A percentile compares a stretch with the other conserved stretches of the same genome.
Evolutionary conservation across 2,329 filamentous ascomycete species (phyloP).

Genomic region (Hirsutella thompsonii): DNA sequence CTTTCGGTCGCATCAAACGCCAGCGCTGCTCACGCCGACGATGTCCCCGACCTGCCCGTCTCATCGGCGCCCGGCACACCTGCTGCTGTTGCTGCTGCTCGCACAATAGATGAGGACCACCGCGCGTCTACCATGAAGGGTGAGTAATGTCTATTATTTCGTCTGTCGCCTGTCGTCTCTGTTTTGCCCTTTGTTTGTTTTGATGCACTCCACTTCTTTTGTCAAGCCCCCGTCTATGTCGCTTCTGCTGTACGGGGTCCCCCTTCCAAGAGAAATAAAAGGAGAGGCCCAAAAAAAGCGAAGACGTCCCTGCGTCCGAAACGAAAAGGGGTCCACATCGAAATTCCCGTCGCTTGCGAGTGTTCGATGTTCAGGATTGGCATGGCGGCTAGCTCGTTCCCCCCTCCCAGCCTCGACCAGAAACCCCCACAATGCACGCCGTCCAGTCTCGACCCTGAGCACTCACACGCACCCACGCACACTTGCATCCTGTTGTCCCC

Average conservation of each 20-base stretch:
- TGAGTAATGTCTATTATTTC: slow-evolving; percentile 4
- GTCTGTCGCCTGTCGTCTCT: slow-evolving; percentile 1
- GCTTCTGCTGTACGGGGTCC: too few species aligned
- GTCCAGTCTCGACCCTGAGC: background rate
- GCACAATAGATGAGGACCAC: slow-evolving; percentile 1
- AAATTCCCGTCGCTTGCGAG: background rate
- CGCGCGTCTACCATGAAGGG: slow-evolving; percentile 3
- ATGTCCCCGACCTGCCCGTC: slow-evolving; percentile 14
- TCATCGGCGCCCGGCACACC: slow-evolving; percentile 17
- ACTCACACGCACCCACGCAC: too few species aligned
- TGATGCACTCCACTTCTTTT: too few species aligned
- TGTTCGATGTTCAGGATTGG: background rate
- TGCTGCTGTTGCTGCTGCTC: slow-evolving; percentile 5
- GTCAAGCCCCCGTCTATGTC: background rate
- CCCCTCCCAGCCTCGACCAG: background rate
- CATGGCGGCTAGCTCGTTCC: background rate
- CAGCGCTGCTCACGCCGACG: slow-evolving; percentile 13
- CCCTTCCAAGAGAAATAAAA: background rate
- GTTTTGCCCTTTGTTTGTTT: slow-evolving; percentile 2
- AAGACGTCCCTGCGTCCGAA: background rate
- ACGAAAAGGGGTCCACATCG: background rate
- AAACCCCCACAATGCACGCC: too few species aligned
- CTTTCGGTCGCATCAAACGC: slow-evolving; percentile 20
- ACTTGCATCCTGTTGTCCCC: too few species aligned
- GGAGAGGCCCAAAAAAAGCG: background rate